Base-by-base conservation (phyloP, 2,329 filamentous ascomycete genomes). In the Davidsoniella eucalypti region DNA sequence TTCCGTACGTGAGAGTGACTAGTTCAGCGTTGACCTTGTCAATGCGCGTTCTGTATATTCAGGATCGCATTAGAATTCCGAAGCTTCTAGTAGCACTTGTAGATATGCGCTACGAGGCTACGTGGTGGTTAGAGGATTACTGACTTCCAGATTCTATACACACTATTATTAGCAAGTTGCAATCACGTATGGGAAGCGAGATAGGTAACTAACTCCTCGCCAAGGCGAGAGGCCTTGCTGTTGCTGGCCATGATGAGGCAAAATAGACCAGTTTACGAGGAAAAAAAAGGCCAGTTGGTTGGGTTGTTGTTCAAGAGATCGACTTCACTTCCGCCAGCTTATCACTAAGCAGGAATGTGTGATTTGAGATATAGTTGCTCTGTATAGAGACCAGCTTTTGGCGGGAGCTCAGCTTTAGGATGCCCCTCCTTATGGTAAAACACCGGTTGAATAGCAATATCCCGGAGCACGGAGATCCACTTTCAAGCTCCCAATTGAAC, bases 11-110 rank as follows among this genome's bases (percentile, higher is more conserved):
- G 60, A 98, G 76, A 43, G 88, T 95, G 48, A 98, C 90, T 54
- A 98, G 76, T 70, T 98, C 92, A 56, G 92, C 87, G 67, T 95
- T 95, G 69, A 96, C 87, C 68, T 96, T 96, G 68, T 96, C 90
- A 61, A 95, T 83, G 61, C 87, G 83, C 54, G 86, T 93, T 69
- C 90, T 96, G 64, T 43, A 14, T 43, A 36, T 21, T 38, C 29
- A 40, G 26, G 33, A 39, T 42, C 26, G 43, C 42, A 44, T 49
- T 49, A 14, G 41, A 36, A 16, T n/a, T 36, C 18, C 23, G 29
- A 18, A 21, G 40, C 33, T 25, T 43, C 38, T 18, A 37, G 33
- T 10, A 44, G 21, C 23, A 42, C 23, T 43, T 47, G 5, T 43
- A 25, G 46, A 36, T 42, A 10, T 18, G 12, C 29, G 46, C 29